Evolutionary conservation across 192 early-diverging fungal genomes (phyloP), one percentile per base, ranked within the genome.

Genomic region (Rhizoclosmatium globosum): DNA sequence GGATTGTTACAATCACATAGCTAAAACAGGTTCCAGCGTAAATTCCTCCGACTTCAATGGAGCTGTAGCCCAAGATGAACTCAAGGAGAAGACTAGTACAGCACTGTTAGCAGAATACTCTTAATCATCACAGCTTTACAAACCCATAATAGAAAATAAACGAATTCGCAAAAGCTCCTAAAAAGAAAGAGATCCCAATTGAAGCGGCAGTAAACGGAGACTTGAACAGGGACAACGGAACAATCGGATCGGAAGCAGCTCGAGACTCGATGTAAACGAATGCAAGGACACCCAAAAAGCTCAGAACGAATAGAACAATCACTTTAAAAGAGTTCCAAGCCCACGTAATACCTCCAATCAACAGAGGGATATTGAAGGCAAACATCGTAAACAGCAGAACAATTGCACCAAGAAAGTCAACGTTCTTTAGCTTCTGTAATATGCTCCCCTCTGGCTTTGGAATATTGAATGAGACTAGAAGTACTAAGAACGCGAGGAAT

Each of bases 1-100:
- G 38, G 68, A 97, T 90, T 45, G 90, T 90, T 11, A 92, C 71
- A 11, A 94, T 38, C 38, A 95, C 90, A 38, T 92, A 86, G 38
- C 93, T 92, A 6, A 92, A 68, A 15, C 95, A 87, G 62, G 93
- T 89, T 0, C 94, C 93, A 65, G 95, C 81, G 60, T 91, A 80
- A 47, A 91, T 85, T 15, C 94, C 69, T 57, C 96, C 96, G 2
- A 94, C 89, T 7, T 86, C 80, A 2, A 92, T 95, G 0, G 96
- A 92, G 17, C 82, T 74, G 57, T 93, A 89, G 41, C 89, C 92
- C 61, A 91, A 86, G 23, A 96, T 93, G 61, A 97, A 85, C 80
- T 95, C 90, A 81, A 96, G 95, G 82, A 92, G 96, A 48, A 84
- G 64, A 31, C 42, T 56, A 19, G 9, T 44, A 23, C 21, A 3